Conservation (phyloP, 1,139 yeast species). For the Blastobotrys arbuscula region DNA sequence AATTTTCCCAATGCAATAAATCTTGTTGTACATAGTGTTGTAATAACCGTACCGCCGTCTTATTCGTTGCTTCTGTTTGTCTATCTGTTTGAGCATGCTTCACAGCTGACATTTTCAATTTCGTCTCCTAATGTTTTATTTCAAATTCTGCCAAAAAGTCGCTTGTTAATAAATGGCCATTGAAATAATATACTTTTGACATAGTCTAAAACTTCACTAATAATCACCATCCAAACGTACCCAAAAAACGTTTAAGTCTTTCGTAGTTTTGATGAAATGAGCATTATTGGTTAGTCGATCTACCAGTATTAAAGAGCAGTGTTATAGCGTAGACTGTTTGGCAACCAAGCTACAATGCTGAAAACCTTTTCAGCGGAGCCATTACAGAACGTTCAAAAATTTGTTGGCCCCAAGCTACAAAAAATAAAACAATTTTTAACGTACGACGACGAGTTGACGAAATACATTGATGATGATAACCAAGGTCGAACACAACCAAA, state of each 20-base stretch:
- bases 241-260: neutral
- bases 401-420: too few relatives aligned
- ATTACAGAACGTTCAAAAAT: too few relatives aligned
- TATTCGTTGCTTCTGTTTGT: constrained; percentile 4
- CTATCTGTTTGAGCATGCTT: constrained; percentile 10
- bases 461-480: too few relatives aligned
- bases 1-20: neutral
- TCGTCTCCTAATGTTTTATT: neutral
- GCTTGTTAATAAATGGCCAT: neutral
- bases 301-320: constrained; percentile 1
- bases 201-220: too few relatives aligned
- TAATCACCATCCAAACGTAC: too few relatives aligned
- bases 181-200: too few relatives aligned
- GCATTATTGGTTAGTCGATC: constrained; percentile 5
- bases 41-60: neutral
- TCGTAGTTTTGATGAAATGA: constrained; percentile 1
- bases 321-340: too few relatives aligned
- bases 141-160: neutral
- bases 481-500: too few relatives aligned
- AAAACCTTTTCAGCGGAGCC: too few relatives aligned
- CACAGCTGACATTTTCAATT: constrained; percentile 2
- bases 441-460: too few relatives aligned
- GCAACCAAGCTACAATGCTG: too few relatives aligned
- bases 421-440: too few relatives aligned
- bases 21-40: neutral